A percentile compares a stretch with the other conserved stretches of the same genome.
Evolutionary conservation across 1,284 basidiomycete species (phyloP).

Genomic region (Chondrostereum purpureum): DNA sequence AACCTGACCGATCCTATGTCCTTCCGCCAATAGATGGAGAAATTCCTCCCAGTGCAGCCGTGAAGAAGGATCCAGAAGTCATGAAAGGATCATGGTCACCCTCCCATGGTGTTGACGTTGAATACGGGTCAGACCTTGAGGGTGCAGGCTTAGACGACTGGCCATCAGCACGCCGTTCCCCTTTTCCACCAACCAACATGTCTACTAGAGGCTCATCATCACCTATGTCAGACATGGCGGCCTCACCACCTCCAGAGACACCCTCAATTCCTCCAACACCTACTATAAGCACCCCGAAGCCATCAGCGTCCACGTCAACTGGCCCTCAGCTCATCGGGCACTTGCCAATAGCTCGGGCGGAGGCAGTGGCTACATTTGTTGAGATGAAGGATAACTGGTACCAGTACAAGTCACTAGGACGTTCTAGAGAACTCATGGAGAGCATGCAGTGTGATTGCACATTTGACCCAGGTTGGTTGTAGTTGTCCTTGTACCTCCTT

Average conservation of each 20-base stretch:
- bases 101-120: background rate
- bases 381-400: conserved; percentile 80
- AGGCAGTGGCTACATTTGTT: conserved; percentile 70
- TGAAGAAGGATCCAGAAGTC: background rate
- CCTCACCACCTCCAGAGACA: conserved; percentile 9
- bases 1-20: no score
- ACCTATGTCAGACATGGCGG: conserved; percentile 4
- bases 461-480: conserved; percentile 72
- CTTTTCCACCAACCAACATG: background rate
- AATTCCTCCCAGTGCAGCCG: background rate
- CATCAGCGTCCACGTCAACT: conserved; percentile 14
- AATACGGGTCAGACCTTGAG: background rate
- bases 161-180: no score
- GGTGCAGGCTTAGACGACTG: background rate
- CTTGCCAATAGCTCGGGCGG: conserved; percentile 69
- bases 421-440: conserved; percentile 83
- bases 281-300: conserved; percentile 26
- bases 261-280: conserved; percentile 20
- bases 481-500: conserved; percentile 11
- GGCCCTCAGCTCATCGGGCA: conserved; percentile 67
- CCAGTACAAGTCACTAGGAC: conserved; percentile 82
- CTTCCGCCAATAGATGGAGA: no score
- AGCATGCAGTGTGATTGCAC: conserved; percentile 91
- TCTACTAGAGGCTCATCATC: background rate
- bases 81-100: background rate